Conservation (phyloP, 371 early-diverging fungal species). For the Mortierella sp. region DNA sequence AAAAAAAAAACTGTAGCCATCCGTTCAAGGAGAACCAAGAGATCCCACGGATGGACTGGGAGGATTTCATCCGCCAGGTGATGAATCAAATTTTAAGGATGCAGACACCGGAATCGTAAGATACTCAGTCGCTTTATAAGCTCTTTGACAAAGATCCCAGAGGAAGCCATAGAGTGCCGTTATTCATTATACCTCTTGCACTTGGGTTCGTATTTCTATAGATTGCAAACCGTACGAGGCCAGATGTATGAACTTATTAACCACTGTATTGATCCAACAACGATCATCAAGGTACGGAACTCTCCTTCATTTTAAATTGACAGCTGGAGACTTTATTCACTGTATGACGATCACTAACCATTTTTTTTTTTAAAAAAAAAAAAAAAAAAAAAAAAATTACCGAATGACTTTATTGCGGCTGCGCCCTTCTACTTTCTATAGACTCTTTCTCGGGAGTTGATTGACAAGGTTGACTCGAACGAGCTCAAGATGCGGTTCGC, state of each 20-base stretch:
- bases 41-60: slow-evolving; percentile 91
- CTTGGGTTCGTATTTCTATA: slow-evolving; percentile 29
- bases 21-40: slow-evolving; percentile 67
- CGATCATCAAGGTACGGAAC: slow-evolving; percentile 77
- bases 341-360: neutral
- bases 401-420: neutral
- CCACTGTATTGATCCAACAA: slow-evolving; percentile 89
- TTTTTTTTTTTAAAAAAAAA: neutral
- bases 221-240: slow-evolving; percentile 78
- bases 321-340: neutral
- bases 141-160: neutral
- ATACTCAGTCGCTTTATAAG: neutral
- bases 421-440: slow-evolving; percentile 35
- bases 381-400: too few species aligned
- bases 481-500: slow-evolving; percentile 74
- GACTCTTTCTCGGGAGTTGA: slow-evolving; percentile 78
- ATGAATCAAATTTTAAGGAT: slow-evolving; percentile 75
- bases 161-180: neutral
- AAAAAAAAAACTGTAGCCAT: slow-evolving; percentile 26
- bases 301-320: too few species aligned
- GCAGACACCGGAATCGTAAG: slow-evolving; percentile 76
- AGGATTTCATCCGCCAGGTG: slow-evolving; percentile 76
- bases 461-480: slow-evolving; percentile 69
- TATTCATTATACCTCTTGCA: neutral
- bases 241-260: slow-evolving; percentile 89